These are phyloP conservation scores for Trichophyton mentagrophytes DNA, from an alignment of 2,329 filamentous ascomycete species.

Conservation along the genomic window DNA sequence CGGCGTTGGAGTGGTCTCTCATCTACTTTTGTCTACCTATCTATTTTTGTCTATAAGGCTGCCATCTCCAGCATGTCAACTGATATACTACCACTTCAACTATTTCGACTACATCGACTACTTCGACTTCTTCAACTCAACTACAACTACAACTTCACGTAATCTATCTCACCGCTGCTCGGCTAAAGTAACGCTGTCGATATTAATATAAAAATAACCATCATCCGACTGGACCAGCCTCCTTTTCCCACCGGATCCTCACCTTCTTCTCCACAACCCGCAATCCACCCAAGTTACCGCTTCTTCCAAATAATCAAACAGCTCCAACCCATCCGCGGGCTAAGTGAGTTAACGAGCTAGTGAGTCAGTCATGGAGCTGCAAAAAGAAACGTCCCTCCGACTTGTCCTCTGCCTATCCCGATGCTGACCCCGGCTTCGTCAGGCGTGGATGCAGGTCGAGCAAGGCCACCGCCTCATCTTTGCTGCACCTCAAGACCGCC, in stretches of 20 bases:
- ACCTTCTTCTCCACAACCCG: not conserved
- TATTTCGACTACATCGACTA: too few relatives aligned
- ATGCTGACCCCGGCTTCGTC: not conserved
- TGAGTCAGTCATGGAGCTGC: not conserved
- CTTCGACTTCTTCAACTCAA: too few relatives aligned
- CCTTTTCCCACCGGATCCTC: not conserved
- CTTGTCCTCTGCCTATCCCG: too few relatives aligned
- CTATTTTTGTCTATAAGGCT: conserved; percentile 30
- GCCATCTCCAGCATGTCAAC: too few relatives aligned
- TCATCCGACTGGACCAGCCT: not conserved
- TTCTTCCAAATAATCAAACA: not conserved
- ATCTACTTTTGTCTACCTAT: conserved; percentile 16
- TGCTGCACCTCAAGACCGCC: not conserved
- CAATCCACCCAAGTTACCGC: not conserved
- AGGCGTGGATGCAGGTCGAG: not conserved
- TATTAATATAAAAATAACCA: not conserved
- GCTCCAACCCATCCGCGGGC: too few relatives aligned
- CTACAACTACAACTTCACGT: too few relatives aligned
- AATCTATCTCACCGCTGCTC: too few relatives aligned
- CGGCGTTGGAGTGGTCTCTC: not conserved
- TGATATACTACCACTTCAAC: too few relatives aligned
- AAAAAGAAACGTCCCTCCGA: not conserved
- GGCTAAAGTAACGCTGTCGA: too few relatives aligned
- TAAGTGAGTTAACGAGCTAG: too few relatives aligned
- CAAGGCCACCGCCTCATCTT: not conserved